Evolutionary conservation across 1,139 yeast genomes (phyloP), one percentile per base, ranked within the genome.

Genomic region (Candida sojae): DNA sequence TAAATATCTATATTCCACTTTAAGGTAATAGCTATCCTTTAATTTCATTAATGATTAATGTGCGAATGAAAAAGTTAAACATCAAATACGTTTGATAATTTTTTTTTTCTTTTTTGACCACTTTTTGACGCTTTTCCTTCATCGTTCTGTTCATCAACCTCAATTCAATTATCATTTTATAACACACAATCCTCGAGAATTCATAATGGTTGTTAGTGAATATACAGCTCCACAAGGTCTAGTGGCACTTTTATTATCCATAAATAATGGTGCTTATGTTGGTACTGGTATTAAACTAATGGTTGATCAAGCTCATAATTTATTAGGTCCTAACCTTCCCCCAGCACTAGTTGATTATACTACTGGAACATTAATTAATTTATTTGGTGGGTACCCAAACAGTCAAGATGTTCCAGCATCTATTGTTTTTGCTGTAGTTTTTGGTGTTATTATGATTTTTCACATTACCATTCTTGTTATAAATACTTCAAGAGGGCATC

Each of bases 321-420:
- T 67, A 40, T 34, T 63, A 30, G 75, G 74, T 0, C 55, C 40
- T 51, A 6, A 44, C 2, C 48, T 63, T 26, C 68, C 71, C 1
- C 57, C 51, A n/a, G 50, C 55, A 1, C 37, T 70, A 32, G 48
- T 61, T 17, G 55, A 58, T 12, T 66, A 61, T 50, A 48, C 51
- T 5, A 39, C 58, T 21, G 47, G 45, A 5, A 30, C 57, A 35
- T 73, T 66, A 47, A 58, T 57, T 49, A 63, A 66, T 48, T 53
- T 73, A 38, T 71, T 70, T 57, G 79, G 78, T 3, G 61, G 56
- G 23, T 73, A 72, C 52, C 77, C 79, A 1, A 41, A 49, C 6
- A 12, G 48, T 6, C 45, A 44, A 5, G 77, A 73, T 51, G 41
- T 61, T 4, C 70, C 62, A 0, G 76, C 77, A 1, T 59, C 63